phyloP scores from a whole-genome alignment of 2,329 filamentous ascomycete species.

The Harringtonia aguacate region DNA sequence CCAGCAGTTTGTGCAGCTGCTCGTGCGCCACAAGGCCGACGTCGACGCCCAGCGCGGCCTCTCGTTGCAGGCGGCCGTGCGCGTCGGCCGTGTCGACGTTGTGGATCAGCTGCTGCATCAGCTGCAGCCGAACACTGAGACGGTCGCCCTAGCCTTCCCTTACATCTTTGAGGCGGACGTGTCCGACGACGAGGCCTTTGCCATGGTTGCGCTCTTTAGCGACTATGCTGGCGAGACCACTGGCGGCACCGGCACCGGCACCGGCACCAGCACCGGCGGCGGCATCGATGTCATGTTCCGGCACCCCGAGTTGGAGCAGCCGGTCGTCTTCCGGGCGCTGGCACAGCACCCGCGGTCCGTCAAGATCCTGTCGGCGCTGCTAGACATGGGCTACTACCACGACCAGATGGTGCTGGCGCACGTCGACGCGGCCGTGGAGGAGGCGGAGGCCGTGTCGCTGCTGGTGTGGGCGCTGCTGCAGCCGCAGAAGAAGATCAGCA shows the following conservation, averaged over 20 bases:
- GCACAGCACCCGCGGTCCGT: constrained; percentile 43
- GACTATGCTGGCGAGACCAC: constrained; percentile 31
- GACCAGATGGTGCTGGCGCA: constrained; percentile 37
- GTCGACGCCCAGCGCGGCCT: constrained; percentile 41
- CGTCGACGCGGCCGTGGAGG: constrained; percentile 33
- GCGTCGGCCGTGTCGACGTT: constrained; percentile 37
- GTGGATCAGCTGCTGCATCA: constrained; percentile 38
- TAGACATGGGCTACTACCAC: constrained; percentile 49
- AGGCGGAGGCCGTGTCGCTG: constrained; percentile 43
- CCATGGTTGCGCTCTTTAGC: constrained; percentile 39
- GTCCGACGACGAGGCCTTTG: constrained; percentile 37
- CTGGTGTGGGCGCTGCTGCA: constrained; percentile 52
- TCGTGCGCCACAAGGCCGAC: constrained; percentile 29
- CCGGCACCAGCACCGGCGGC: no score
- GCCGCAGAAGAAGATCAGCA: constrained; percentile 52
- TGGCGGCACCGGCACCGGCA: no score
- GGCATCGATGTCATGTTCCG: constrained; percentile 39
- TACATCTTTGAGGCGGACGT: constrained; percentile 41
- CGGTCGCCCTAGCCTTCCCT: constrained; percentile 43
- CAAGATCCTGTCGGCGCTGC: constrained; percentile 37
- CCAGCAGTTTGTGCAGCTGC: constrained; percentile 32
- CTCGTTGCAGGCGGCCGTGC: constrained; percentile 42
- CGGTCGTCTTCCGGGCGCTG: constrained; percentile 41
- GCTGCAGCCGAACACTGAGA: constrained; percentile 35
- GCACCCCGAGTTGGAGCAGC: constrained; percentile 27